A percentile compares a stretch with the other conserved stretches of the same genome.
Conservation (phyloP, 176 grass and related monocot species). For the Eragrostis curvula region DNA sequence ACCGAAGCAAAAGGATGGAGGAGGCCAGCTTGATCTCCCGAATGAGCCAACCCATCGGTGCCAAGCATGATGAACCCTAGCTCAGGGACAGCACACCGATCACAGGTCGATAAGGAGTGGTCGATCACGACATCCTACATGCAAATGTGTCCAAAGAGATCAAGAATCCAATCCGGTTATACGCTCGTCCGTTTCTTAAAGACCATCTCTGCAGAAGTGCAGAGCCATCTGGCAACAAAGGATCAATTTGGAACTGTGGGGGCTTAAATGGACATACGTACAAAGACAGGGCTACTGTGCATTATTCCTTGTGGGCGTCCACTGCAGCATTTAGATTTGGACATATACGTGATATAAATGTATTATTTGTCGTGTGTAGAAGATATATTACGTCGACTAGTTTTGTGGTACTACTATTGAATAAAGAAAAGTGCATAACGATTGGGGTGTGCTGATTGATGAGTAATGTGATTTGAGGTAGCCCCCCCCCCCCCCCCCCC, state of each 20-base stretch:
- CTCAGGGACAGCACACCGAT: constrained; percentile 41
- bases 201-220: background rate
- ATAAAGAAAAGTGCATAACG: background rate
- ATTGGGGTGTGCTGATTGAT: constrained; percentile 13
- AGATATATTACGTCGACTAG: background rate
- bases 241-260: constrained; percentile 19
- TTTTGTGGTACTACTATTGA: background rate
- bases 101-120: constrained; percentile 6
- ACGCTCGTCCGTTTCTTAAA: constrained; percentile 31
- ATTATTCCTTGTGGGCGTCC: constrained; percentile 44
- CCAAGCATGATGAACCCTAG: constrained; percentile 6
- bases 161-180: constrained; percentile 8
- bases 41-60: background rate
- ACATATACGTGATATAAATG: background rate
- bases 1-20: background rate
- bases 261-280: constrained; percentile 22
- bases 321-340: background rate
- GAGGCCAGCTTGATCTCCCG: background rate
- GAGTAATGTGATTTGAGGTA: background rate
- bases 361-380: background rate
- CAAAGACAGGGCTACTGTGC: constrained; percentile 6
- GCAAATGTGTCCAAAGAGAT: constrained; percentile 31
- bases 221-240: constrained; percentile 15
- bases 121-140: constrained; percentile 34
- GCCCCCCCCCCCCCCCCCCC: background rate